These are phyloP conservation scores for Aspergillus incahuasiensis DNA, from an alignment of 495 filamentous ascomycete species.

Conservation along the genomic window DNA sequence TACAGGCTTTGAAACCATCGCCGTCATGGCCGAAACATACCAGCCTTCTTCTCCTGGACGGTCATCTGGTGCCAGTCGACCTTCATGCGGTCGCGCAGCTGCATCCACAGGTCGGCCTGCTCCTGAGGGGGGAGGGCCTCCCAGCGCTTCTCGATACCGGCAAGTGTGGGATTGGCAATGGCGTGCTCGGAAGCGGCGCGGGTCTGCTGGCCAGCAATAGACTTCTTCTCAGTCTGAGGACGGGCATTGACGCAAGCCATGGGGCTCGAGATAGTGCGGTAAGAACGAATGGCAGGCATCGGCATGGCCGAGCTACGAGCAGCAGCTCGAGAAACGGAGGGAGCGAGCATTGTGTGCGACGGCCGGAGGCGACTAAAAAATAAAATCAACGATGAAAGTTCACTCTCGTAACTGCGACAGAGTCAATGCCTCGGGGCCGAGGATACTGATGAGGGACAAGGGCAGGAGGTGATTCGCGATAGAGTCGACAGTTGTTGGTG, in stretches of 20 bases:
- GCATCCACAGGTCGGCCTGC: slow-evolving; percentile 99
- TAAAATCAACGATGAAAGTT: slow-evolving; percentile 27
- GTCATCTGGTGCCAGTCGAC: slow-evolving; percentile 92
- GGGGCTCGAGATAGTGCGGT: slow-evolving; percentile 27
- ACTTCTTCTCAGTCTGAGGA: slow-evolving; percentile 25
- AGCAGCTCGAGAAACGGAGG: slow-evolving; percentile 41
- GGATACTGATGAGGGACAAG: slow-evolving; percentile 21
- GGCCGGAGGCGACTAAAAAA: slow-evolving; percentile 27
- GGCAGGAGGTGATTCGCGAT: slow-evolving; percentile 35
- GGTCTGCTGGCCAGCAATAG: slow-evolving; percentile 47
- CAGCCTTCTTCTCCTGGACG: slow-evolving; percentile 94
- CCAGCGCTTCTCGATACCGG: slow-evolving; percentile 99
- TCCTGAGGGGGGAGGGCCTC: slow-evolving; percentile 94
- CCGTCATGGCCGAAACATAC: slow-evolving; percentile 52
- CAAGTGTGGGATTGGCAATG: slow-evolving; percentile 94
- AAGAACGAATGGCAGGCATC: slow-evolving; percentile 34
- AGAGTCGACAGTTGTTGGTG: slow-evolving; percentile 28
- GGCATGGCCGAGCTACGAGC: slow-evolving; percentile 42
- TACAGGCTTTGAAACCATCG: slow-evolving; percentile 1
- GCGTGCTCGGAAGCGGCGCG: slow-evolving; percentile 73
- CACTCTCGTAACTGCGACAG: slow-evolving; percentile 20
- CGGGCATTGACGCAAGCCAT: slow-evolving; percentile 36
- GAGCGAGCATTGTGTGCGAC: slow-evolving; percentile 47
- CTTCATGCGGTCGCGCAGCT: slow-evolving; percentile 96
- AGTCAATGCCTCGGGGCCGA: slow-evolving; percentile 21